phyloP scores from a whole-genome alignment of 75 land plant genomes.

The Adiantum capillusveneris region DNA sequence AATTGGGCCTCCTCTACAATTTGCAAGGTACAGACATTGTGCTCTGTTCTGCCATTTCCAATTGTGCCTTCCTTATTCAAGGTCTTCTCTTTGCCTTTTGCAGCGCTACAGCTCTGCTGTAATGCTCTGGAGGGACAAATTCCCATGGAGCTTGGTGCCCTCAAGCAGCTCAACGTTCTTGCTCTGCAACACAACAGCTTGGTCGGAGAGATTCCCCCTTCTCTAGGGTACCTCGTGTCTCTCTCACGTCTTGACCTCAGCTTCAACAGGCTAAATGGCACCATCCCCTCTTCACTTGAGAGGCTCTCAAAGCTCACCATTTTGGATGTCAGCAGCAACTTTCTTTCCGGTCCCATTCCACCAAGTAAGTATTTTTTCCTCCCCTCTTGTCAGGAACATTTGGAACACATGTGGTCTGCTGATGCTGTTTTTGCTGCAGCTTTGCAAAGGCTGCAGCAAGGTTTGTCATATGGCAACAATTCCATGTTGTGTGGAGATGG shows the following conservation, averaged over 20 bases:
- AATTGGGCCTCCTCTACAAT: constrained; percentile 60
- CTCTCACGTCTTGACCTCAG: constrained; percentile 62
- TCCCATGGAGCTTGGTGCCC: constrained; percentile 45
- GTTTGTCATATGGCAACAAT: constrained; percentile 69
- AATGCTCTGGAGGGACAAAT: constrained; percentile 59
- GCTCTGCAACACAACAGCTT: constrained; percentile 60
- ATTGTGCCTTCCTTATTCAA: background rate
- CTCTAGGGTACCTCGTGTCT: constrained; percentile 41
- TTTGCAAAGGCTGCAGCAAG: constrained; percentile 40
- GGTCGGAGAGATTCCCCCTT: constrained; percentile 69
- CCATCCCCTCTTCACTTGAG: constrained; percentile 60
- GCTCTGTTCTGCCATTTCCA: constrained; percentile 1
- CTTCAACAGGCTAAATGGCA: constrained; percentile 59
- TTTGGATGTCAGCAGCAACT: constrained; percentile 65
- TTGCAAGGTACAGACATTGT: constrained; percentile 56
- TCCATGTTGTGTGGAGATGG: constrained; percentile 59
- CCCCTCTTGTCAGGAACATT: background rate
- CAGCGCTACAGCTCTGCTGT: constrained; percentile 83
- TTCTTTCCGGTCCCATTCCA: constrained; percentile 74
- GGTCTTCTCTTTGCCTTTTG: constrained; percentile 4
- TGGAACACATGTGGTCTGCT: background rate
- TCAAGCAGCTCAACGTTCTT: constrained; percentile 56
- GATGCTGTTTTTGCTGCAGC: constrained; percentile 34
- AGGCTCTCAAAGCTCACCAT: constrained; percentile 38
- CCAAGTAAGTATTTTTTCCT: constrained; percentile 28